Base-by-base conservation (phyloP, 139 green algal species). In the Marvania coccoides region DNA sequence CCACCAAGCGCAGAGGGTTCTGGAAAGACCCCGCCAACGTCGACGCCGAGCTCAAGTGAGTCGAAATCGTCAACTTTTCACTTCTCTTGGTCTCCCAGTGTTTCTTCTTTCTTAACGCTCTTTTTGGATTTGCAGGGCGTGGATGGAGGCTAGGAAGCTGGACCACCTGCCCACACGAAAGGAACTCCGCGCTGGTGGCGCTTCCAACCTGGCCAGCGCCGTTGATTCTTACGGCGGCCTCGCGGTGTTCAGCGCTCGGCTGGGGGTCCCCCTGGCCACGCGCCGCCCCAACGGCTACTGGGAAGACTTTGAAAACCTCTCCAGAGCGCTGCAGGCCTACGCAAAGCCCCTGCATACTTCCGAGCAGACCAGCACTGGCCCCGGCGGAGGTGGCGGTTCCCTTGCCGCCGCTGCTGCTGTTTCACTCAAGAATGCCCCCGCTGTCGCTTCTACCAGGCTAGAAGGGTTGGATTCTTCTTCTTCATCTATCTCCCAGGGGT, bases 1-100 rank as follows among this genome's bases (percentile, higher is more conserved):
- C 46, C 4, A 14, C n/a, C 47, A 39, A 24, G 6, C 15, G 19
- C 31, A 36, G 58, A 40, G 73, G 78, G 38, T 84, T 77, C 53
- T 84, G 78, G 78, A 73, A 23, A 30, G 42, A 72, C 28, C 1
- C 38, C 7, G 65, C 39, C 13, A 83, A 83, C 35, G 74, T 84
- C 38, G 42, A 71, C 60, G 31, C 14, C 58, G 78, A 84, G 72
- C 57, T 84, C 40, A 39, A 54, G 64, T 58, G 38, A 23, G 58
- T 9, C 37, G 15, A 39, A 34, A 8, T 30, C 9, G 6, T 61
- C 6, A 14, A 23, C 31, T 5, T 40, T 4, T 19, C 12, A 12
- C 12, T 6, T 58, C 7, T 26, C 24, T 14, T 24, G 23, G 24
- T 26, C 24, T 58, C 24, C 6, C 4, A 35, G 47, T 5, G n/a